Evolutionary conservation across 2,329 filamentous ascomycete genomes (phyloP).

Genomic region (Metarhizium sp.): DNA sequence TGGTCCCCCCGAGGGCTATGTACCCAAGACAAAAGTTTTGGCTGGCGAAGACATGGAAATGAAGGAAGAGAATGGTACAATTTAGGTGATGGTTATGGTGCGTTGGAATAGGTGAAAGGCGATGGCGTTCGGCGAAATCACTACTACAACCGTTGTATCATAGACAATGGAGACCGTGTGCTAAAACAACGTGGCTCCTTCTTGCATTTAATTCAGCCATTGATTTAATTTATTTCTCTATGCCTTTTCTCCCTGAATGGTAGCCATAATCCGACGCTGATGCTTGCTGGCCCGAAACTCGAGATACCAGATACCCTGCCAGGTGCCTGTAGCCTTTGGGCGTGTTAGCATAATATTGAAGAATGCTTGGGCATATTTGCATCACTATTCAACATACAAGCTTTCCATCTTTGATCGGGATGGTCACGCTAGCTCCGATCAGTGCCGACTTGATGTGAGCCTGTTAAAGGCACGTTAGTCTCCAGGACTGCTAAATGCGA

Average conservation of each 20-base stretch:
- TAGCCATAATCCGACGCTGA: slow-evolving; percentile 75
- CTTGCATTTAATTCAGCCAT: neutral
- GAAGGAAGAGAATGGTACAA: slow-evolving; percentile 38
- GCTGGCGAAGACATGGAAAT: slow-evolving; percentile 54
- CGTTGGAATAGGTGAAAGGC: slow-evolving; percentile 16
- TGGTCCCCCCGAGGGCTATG: slow-evolving; percentile 45
- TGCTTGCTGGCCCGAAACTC: slow-evolving; percentile 78
- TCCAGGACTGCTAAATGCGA: neutral
- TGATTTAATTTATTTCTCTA: slow-evolving; percentile 11
- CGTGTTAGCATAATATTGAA: neutral
- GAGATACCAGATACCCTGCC: slow-evolving; percentile 90
- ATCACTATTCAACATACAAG: slow-evolving; percentile 39
- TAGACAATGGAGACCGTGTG: slow-evolving; percentile 2
- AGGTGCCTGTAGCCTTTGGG: slow-evolving; percentile 52
- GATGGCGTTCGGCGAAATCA: slow-evolving; percentile 27
- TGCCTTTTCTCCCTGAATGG: slow-evolving; percentile 79
- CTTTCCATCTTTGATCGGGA: slow-evolving; percentile 82
- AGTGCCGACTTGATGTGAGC: slow-evolving; percentile 90
- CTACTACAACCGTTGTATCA: slow-evolving; percentile 5
- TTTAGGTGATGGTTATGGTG: slow-evolving; percentile 13
- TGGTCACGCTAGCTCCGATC: slow-evolving; percentile 78
- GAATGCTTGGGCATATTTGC: neutral
- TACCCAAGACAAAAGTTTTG: slow-evolving; percentile 57
- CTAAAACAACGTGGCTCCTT: neutral
- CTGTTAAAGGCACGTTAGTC: slow-evolving; percentile 25